Conservation (phyloP, 768 basidiomycete species). For the Clathrus columnatus region DNA sequence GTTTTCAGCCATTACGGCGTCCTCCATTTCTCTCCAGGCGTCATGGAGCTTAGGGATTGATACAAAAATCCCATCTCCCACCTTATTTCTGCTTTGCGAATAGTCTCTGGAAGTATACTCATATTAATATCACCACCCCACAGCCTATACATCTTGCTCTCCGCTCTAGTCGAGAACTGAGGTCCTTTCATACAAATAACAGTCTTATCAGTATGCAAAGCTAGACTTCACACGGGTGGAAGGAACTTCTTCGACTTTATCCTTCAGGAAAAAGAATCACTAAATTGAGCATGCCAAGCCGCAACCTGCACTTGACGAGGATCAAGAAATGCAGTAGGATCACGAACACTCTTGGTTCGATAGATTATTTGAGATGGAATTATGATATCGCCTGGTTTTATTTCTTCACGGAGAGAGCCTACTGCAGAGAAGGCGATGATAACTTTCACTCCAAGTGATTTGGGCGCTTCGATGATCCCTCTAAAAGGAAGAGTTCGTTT, state of each 20-base stretch:
- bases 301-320: conserved; percentile 48
- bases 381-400: conserved; percentile 80
- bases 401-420: conserved; percentile 89
- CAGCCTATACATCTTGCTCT: conserved; percentile 86
- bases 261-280: conserved; percentile 83
- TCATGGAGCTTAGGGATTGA: conserved; percentile 46
- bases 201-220: conserved; percentile 73
- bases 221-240: conserved; percentile 48
- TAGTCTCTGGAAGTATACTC: conserved; percentile 95
- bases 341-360: conserved; percentile 89
- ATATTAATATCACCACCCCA: conserved; percentile 96
- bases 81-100: conserved; percentile 91
- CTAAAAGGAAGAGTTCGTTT: conserved; percentile 72
- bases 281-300: conserved; percentile 89
- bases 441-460: conserved; percentile 80
- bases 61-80: conserved; percentile 26
- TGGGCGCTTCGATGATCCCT: conserved; percentile 94
- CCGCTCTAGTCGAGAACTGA: conserved; percentile 96
- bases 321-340: conserved; percentile 79
- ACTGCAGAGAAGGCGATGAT: conserved; percentile 95
- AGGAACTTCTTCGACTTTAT: conserved; percentile 54
- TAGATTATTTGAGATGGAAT: conserved; percentile 93
- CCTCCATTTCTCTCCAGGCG: conserved; percentile 78
- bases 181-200: conserved; percentile 97
- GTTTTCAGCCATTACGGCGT: conserved; percentile 81